These are phyloP conservation scores for Trichoderma sp. DNA, from an alignment of 2,329 filamentous ascomycete species.

Conservation along the genomic window DNA sequence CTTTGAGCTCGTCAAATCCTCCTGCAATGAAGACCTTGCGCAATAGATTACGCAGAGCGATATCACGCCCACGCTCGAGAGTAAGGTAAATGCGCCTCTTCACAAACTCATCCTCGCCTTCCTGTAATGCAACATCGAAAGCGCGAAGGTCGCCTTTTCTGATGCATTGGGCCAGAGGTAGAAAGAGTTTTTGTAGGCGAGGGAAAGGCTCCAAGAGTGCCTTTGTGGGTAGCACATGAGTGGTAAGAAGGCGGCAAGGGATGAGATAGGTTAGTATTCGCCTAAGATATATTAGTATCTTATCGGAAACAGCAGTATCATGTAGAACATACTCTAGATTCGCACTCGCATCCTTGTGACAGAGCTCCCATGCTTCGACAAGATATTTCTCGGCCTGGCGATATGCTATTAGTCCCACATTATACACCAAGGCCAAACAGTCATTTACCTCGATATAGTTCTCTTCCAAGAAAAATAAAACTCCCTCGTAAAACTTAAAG, in stretches of 20 bases:
- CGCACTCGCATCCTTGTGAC: slow-evolving; percentile 68
- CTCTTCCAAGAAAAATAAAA: slow-evolving; percentile 92
- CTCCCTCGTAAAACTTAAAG: slow-evolving; percentile 93
- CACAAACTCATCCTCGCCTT: slow-evolving; percentile 89
- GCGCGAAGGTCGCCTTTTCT: slow-evolving; percentile 77
- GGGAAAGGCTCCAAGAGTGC: slow-evolving; percentile 74
- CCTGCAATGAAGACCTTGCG: slow-evolving; percentile 87
- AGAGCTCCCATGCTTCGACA: slow-evolving; percentile 78
- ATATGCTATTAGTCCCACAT: background rate
- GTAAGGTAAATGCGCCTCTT: slow-evolving; percentile 93
- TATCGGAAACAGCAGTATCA: background rate
- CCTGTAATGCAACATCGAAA: slow-evolving; percentile 79
- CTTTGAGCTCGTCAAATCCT: slow-evolving; percentile 77
- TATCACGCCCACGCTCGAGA: slow-evolving; percentile 86
- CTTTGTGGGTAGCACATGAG: slow-evolving; percentile 76
- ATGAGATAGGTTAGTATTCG: slow-evolving; percentile 94
- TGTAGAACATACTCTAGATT: slow-evolving; percentile 74
- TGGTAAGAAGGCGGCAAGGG: slow-evolving; percentile 87
- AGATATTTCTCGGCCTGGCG: slow-evolving; percentile 75
- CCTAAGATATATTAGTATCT: slow-evolving; percentile 47
- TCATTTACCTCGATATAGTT: slow-evolving; percentile 72
- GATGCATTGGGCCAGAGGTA: slow-evolving; percentile 76
- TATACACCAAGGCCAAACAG: background rate
- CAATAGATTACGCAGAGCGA: slow-evolving; percentile 86
- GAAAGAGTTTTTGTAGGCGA: slow-evolving; percentile 73